phyloP scores from a whole-genome alignment of 257 asterid genomes.

The Fraxinus pennsylvanica region DNA sequence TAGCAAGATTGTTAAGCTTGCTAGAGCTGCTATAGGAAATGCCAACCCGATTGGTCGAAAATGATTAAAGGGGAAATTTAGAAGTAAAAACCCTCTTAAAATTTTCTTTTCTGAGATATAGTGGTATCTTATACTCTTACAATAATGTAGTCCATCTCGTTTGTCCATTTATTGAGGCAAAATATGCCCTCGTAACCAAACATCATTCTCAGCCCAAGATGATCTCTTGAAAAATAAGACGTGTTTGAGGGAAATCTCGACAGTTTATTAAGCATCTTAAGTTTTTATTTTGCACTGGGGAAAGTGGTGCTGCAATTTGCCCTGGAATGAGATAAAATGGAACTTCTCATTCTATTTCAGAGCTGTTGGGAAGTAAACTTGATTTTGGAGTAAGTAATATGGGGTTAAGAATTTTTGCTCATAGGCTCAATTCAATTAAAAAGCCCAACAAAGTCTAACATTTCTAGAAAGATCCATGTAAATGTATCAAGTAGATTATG shows the following conservation, averaged over 20 bases:
- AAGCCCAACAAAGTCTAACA: too few species aligned
- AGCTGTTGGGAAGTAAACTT: too few species aligned
- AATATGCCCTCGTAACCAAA: background rate
- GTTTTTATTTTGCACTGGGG: background rate
- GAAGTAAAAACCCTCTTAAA: constrained; percentile 73
- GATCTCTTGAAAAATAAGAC: background rate
- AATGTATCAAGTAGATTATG: too few species aligned
- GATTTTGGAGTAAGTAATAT: too few species aligned
- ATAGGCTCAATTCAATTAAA: too few species aligned
- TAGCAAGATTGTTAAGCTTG: constrained; percentile 85
- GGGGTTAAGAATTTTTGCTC: too few species aligned
- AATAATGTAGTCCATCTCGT: background rate
- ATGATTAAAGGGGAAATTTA: constrained; percentile 63
- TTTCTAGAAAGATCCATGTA: too few species aligned
- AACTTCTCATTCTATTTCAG: background rate
- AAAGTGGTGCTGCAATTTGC: background rate
- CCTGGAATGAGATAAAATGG: background rate
- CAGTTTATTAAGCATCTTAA: background rate
- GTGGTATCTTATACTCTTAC: background rate
- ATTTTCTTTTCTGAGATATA: constrained; percentile 87
- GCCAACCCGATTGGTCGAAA: constrained; percentile 43
- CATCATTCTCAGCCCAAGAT: background rate
- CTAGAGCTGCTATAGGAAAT: constrained; percentile 94
- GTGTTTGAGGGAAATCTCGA: too few species aligned
- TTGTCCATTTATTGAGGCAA: background rate